phyloP scores from a whole-genome alignment of 352 stramenopile species.

The Pythium aristosporum region DNA sequence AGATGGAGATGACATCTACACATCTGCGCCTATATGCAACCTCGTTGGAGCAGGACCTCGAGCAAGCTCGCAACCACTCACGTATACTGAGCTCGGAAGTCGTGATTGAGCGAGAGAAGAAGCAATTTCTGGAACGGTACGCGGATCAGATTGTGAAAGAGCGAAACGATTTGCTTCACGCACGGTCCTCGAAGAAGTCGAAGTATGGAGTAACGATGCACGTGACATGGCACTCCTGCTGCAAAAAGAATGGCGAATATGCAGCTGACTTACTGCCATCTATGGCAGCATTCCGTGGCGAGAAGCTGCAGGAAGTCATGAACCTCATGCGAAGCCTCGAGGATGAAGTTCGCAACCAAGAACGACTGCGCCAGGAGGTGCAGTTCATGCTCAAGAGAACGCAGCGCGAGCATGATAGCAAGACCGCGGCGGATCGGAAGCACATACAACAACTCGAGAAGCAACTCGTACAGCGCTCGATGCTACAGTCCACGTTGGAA shows the following conservation, averaged over 20 bases:
- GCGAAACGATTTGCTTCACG: conserved; percentile 75
- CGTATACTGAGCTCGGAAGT: conserved; percentile 53
- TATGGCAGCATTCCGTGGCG: conserved; percentile 67
- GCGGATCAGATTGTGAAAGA: conserved; percentile 84
- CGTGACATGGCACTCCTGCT: conserved; percentile 82
- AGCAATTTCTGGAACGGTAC: conserved; percentile 78
- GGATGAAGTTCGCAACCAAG: conserved; percentile 66
- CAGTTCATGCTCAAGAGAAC: conserved; percentile 71
- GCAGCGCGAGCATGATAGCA: conserved; percentile 74
- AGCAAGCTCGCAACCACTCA: conserved; percentile 64
- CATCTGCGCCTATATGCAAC: conserved; percentile 73
- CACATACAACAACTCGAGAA: conserved; percentile 75
- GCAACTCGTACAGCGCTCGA: conserved; percentile 65
- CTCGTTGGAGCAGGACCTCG: conserved; percentile 73
- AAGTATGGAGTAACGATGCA: conserved; percentile 28
- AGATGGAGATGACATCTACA: conserved; percentile 82
- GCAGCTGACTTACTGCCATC: conserved; percentile 68
- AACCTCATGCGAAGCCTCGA: conserved; percentile 48
- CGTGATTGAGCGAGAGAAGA: conserved; percentile 63
- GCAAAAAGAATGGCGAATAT: conserved; percentile 73
- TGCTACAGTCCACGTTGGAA: conserved; percentile 60
- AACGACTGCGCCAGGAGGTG: conserved; percentile 55
- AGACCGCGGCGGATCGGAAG: conserved; percentile 52
- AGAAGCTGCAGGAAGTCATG: conserved; percentile 64
- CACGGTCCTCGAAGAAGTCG: conserved; percentile 37